These are phyloP conservation scores for Dipteronia sinensis DNA, from an alignment of 345 rosid species.

Conservation along the genomic window DNA sequence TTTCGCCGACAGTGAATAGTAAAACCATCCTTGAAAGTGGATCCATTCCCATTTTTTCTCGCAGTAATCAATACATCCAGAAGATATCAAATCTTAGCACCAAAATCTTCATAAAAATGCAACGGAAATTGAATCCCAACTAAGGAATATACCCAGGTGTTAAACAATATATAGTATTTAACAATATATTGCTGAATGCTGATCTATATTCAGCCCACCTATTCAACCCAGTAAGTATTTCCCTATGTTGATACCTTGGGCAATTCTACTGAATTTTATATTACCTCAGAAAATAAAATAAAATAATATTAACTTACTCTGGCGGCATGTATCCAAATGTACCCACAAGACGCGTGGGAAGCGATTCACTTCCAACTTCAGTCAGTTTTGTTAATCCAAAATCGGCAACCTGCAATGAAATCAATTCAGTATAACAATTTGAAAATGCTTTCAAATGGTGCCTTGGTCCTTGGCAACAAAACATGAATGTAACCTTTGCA, in stretches of 20 bases:
- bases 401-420: constrained; percentile 77
- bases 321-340: constrained; percentile 99
- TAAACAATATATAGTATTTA: no score
- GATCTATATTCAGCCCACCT: neutral
- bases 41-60: neutral
- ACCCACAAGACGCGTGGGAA: constrained; percentile 80
- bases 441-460: constrained; percentile 14
- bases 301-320: constrained; percentile 53
- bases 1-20: neutral
- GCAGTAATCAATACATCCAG: neutral
- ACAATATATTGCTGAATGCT: no score
- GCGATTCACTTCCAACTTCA: constrained; percentile 73
- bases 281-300: neutral
- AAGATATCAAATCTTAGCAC: neutral
- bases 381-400: constrained; percentile 90
- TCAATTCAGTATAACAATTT: constrained; percentile 9
- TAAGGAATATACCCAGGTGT: no score
- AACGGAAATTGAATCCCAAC: no score
- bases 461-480: neutral
- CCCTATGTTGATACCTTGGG: neutral
- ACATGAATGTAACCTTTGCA: constrained; percentile 59
- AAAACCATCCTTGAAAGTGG: neutral
- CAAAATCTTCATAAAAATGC: no score
- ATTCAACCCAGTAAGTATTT: neutral
- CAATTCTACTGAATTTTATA: neutral